phyloP scores from a whole-genome alignment of 345 rosid genomes.

The Clausena lansium region DNA sequence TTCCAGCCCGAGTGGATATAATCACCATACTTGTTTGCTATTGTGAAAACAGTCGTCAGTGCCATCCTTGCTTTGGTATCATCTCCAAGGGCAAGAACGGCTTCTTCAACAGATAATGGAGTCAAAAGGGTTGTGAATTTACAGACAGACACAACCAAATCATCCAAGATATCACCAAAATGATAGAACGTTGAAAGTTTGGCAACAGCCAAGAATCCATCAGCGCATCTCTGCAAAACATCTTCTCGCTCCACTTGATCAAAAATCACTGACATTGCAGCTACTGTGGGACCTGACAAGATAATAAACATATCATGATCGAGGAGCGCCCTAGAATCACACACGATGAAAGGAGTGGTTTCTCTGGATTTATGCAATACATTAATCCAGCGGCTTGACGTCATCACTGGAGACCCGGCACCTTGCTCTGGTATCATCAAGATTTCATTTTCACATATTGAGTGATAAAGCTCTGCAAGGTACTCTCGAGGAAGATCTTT shows the following conservation, averaged over 20 bases:
- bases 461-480: conserved; percentile 62
- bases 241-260: conserved; percentile 72
- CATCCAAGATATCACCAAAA: conserved; percentile 59
- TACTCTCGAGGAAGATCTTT: conserved; percentile 69
- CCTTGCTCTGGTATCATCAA: conserved; percentile 69
- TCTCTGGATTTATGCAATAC: conserved; percentile 63
- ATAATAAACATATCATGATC: conserved; percentile 67
- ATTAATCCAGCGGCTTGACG: conserved; percentile 63
- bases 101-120: conserved; percentile 49
- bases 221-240: conserved; percentile 53
- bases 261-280: conserved; percentile 74
- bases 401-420: conserved; percentile 52
- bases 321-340: conserved; percentile 48
- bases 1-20: conserved; percentile 60
- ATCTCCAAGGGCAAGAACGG: conserved; percentile 56
- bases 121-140: conserved; percentile 57
- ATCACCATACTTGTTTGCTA: conserved; percentile 68
- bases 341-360: conserved; percentile 48
- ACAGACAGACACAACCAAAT: conserved; percentile 65
- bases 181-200: conserved; percentile 58
- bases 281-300: conserved; percentile 61
- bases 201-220: conserved; percentile 69
- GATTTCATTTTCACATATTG: conserved; percentile 70
- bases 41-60: conserved; percentile 56
- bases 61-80: conserved; percentile 65